Evolutionary conservation across 2,329 filamentous ascomycete genomes (phyloP), one percentile per base, ranked within the genome.

Genomic region (Trichoderma oligosporum): DNA sequence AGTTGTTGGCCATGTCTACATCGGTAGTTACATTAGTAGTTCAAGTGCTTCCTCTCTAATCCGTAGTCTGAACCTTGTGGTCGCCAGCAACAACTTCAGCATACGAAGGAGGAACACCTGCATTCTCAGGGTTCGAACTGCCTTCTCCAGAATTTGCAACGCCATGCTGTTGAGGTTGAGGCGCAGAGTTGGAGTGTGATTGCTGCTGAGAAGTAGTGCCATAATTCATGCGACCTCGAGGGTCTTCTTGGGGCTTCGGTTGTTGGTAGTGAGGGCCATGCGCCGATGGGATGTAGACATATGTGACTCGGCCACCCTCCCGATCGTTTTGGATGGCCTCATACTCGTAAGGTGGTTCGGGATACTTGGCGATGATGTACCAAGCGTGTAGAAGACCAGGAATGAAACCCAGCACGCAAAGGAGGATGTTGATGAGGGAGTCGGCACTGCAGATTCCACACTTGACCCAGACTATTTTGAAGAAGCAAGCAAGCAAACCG

Each of bases 301-400:
- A 93, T 36, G 86, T 87, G 56, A 93, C 84, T 60, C 79, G 81
- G 64, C 81, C 77, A 64, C 76, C 74, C 66, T 83, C 81, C 29
- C 29, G 36, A 14, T 60, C 47, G n/a, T 49, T 36, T 4, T 82
- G 74, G 38, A 88, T 71, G 49, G 78, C 75, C 64, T 89, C 83
- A 74, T 94, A 91, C 61, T 87, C 83, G 71, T 82, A 82, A 58
- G 86, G 79, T 38, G 82, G 64, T 60, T 97, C 93, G 58, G 94
- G 94, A 72, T 87, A 89, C 70, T 89, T 88, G 67, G 89, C 83
- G 74, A 99, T 97, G 74, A 97, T 96, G 81, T 97, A 99, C 93
- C 94, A 97, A 61, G 92, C 84, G 77, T 99, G 94, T 2, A 99
- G 77, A 48, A 97, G 87, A 60, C 93, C 93, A 18, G 93, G 93